Base-by-base conservation (phyloP, 179 eudicot species). In the Pouteria campechiana region DNA sequence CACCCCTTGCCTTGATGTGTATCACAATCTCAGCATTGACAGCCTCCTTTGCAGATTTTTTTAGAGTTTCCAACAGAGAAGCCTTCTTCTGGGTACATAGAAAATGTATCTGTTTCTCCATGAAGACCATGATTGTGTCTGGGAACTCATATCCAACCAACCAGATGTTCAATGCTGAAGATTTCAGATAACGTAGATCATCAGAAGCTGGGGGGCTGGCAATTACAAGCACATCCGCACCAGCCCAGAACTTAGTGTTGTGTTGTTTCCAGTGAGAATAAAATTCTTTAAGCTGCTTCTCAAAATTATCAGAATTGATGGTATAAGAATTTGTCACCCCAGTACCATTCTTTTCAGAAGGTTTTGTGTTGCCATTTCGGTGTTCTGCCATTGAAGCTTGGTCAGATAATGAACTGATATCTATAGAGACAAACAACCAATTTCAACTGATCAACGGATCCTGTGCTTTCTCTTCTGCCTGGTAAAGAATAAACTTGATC, bases 71-170 rank as follows among this genome's bases (percentile, higher is more conserved):
- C 2, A 90, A 75, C 49, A 90, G 52, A 11, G 82, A 56, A 14
- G 75, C 84, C 57, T 86, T 90, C 64, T 82, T 90, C 63, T 58
- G 82, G 52, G 81, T 76, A 52, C 94, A 79, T 14, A 90, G 55
- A 48, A 90, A 86, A 73, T 86, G 96, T 37, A 90, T 86, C 40
- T 86, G 80, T 51, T 75, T 90, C 34, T 47, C 55, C 28, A 67
- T 60, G 43, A 90, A 86, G 1, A 82, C 74, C 90, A 90, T 86
- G 1, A 90, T 70, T 1, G 96, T 90, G 18, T 90, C 96, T 0
- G 96, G 92, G 39, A 90, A 90, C 48, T 86, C 98, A 14, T 90
- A 90, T 4, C 96, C 98, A 36, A 90, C 45, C 25, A 90, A 48
- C 96, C 98, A 90, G 1, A 90, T 63, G 13, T 76, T 79, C 3